Conservation (phyloP, 441 rosid genomes). For the Jatropha multifida region DNA sequence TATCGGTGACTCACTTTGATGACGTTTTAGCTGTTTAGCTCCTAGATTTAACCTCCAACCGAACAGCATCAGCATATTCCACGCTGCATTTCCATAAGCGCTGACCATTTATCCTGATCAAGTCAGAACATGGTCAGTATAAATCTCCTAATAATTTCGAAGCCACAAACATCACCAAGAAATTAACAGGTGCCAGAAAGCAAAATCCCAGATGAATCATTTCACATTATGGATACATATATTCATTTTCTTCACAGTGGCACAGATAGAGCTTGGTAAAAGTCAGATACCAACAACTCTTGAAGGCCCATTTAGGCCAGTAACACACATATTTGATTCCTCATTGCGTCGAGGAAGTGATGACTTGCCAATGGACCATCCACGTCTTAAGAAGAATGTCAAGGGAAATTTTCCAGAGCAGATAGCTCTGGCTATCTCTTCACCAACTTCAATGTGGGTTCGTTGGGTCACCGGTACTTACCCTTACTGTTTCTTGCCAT, state of each 20-base stretch:
- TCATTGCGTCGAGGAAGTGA: conserved; percentile 46
- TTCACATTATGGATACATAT: neutral
- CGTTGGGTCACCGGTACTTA: conserved; percentile 77
- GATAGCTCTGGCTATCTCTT: conserved; percentile 65
- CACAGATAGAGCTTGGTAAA: conserved; percentile 3
- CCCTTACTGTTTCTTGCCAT: neutral
- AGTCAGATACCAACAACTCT: conserved; percentile 59
- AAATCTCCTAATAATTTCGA: neutral
- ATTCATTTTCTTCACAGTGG: conserved; percentile 17
- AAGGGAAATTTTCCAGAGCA: conserved; percentile 59
- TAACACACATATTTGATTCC: conserved; percentile 58
- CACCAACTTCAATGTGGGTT: conserved; percentile 59
- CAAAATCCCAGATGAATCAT: conserved; percentile 7
- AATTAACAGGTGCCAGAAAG: neutral
- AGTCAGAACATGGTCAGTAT: too few species aligned
- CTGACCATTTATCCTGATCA: too few species aligned
- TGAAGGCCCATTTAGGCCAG: conserved; percentile 72
- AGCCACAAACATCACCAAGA: neutral
- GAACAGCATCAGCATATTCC: conserved; percentile 1
- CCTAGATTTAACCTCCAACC: neutral
- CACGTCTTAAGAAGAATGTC: conserved; percentile 42
- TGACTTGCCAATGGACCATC: conserved; percentile 72
- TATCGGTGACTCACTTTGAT: too few species aligned
- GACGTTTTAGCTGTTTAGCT: too few species aligned
- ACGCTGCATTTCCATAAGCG: too few species aligned